Percentiles rank a stretch among this genome's conserved stretches.
Conservation (phyloP, 1,139 yeast genomes). For the Yamadazyma atlantica region DNA sequence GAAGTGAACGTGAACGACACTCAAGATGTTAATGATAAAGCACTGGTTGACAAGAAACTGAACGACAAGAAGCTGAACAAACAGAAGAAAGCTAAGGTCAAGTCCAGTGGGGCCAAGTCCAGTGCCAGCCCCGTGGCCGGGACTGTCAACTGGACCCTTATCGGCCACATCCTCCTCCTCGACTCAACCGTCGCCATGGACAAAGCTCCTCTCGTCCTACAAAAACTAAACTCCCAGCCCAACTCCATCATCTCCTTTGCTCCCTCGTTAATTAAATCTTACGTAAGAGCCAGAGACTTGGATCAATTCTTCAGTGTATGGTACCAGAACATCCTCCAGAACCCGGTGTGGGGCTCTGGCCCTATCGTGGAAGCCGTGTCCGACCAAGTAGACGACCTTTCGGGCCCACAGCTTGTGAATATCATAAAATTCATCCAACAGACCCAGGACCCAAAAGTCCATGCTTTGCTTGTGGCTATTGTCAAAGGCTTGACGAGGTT, state of each 20-base stretch:
- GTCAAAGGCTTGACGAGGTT: conserved; percentile 38
- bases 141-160: conserved; percentile 51
- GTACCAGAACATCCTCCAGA: conserved; percentile 31
- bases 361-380: conserved; percentile 40
- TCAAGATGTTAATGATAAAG: no score
- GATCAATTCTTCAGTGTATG: conserved; percentile 47
- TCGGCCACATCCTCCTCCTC: conserved; percentile 43
- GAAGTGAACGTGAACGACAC: no score
- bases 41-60: no score
- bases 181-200: conserved; percentile 53
- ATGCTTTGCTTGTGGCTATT: conserved; percentile 34
- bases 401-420: conserved; percentile 45
- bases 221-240: no score
- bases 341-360: conserved; percentile 25
- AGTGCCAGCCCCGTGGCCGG: no score
- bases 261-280: conserved; percentile 44
- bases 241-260: conserved; percentile 28
- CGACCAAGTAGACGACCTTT: conserved; percentile 37
- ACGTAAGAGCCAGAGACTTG: conserved; percentile 60
- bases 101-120: no score
- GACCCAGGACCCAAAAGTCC: no score
- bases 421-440: conserved; percentile 10
- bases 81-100: no score
- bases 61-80: no score
- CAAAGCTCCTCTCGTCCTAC: no score